These are phyloP conservation scores for Malus hybrid DNA, from an alignment of 331 rosid genomes.

Conservation along the genomic window DNA sequence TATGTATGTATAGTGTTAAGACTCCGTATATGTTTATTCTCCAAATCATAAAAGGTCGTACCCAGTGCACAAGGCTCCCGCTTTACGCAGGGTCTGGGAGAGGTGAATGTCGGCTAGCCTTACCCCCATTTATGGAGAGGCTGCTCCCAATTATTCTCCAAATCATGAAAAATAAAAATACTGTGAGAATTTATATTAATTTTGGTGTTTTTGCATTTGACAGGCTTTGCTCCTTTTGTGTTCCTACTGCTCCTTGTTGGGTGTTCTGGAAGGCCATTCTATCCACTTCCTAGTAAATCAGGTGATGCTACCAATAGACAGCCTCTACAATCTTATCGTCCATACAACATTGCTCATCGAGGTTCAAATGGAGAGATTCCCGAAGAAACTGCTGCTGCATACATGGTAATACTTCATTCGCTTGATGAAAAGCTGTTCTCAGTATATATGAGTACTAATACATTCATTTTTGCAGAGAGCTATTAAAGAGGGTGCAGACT, in stretches of 20 bases:
- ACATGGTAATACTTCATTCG: slow-evolving; percentile 38
- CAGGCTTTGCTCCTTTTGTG: slow-evolving; percentile 45
- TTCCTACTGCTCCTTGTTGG: slow-evolving; percentile 48
- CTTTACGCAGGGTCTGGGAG: too few species aligned
- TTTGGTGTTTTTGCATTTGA: background rate
- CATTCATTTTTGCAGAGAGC: slow-evolving; percentile 59
- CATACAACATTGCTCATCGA: slow-evolving; percentile 83
- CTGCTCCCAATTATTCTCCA: background rate
- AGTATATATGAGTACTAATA: background rate
- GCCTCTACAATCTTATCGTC: slow-evolving; percentile 70
- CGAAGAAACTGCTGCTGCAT: slow-evolving; percentile 84
- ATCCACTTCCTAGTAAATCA: slow-evolving; percentile 55
- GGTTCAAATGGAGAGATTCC: slow-evolving; percentile 97
- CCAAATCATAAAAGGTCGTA: background rate
- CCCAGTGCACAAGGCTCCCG: too few species aligned
- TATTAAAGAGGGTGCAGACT: slow-evolving; percentile 93
- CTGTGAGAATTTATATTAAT: background rate
- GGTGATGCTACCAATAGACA: slow-evolving; percentile 16
- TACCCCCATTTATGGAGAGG: too few species aligned
- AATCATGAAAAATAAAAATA: background rate
- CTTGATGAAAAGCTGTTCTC: background rate
- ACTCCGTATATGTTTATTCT: background rate
- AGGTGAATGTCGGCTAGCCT: too few species aligned
- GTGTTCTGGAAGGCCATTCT: slow-evolving; percentile 58
- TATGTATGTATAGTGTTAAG: background rate